Evolutionary conservation across 2,329 filamentous ascomycete species (phyloP).

Genomic region (Ilyonectria robusta): DNA sequence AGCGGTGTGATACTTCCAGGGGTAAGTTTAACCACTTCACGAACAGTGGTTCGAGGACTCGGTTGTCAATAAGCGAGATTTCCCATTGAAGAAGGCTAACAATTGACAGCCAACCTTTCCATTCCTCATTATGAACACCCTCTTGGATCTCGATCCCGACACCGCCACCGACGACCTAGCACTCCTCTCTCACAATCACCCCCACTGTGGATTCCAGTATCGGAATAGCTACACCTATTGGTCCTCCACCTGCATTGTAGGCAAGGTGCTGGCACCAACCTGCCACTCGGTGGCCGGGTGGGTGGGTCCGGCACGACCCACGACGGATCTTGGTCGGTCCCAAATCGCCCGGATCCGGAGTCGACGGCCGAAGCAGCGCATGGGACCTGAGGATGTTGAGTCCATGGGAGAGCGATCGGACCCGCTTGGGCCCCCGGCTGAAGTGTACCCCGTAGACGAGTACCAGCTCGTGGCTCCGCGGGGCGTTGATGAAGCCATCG

Average conservation of each 20-base stretch:
- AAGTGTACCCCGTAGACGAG: constrained; percentile 75
- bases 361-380: constrained; percentile 67
- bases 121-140: constrained; percentile 83
- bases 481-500: constrained; percentile 71
- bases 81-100: constrained; percentile 23
- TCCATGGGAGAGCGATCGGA: constrained; percentile 78
- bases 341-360: constrained; percentile 80
- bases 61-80: background rate
- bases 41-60: background rate
- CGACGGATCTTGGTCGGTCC: constrained; percentile 75
- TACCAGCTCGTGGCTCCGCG: constrained; percentile 72
- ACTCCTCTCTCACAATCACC: constrained; percentile 77
- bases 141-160: constrained; percentile 82
- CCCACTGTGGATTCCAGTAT: constrained; percentile 82
- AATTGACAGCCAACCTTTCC: constrained; percentile 69
- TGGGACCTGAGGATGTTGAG: constrained; percentile 72
- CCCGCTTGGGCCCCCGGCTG: constrained; percentile 75
- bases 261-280: constrained; percentile 81
- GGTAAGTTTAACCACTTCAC: constrained; percentile 56
- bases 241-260: constrained; percentile 79
- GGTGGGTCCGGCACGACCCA: constrained; percentile 80
- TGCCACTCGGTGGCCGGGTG: constrained; percentile 80
- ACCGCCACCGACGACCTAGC: constrained; percentile 75
- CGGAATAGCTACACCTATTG: constrained; percentile 82
- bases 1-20: constrained; percentile 81